Conservation (phyloP, 1,284 basidiomycete species). For the Irpex sp. region DNA sequence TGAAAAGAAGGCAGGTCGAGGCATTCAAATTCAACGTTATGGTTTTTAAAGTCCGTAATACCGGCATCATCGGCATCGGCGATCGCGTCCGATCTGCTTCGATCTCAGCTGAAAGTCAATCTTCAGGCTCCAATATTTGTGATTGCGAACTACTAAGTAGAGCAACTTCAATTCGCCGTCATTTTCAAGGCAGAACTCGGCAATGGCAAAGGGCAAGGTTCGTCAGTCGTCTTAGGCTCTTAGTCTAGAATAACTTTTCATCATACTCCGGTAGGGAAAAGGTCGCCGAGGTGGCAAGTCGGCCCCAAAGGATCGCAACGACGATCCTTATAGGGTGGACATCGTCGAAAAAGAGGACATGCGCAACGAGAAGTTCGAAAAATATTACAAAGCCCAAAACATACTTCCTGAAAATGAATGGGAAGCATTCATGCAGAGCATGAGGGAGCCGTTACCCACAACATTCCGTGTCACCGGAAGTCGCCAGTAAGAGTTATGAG, state of each 20-base stretch:
- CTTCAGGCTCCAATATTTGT: neutral
- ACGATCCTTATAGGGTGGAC: conserved; percentile 25
- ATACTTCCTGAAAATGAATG: conserved; percentile 77
- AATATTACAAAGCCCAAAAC: conserved; percentile 78
- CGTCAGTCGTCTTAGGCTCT: neutral
- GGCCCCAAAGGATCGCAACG: neutral
- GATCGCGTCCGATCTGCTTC: neutral
- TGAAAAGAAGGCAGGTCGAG: neutral
- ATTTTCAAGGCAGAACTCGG: neutral
- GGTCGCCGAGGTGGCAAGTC: conserved; percentile 6
- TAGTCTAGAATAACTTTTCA: neutral
- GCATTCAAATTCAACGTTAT: neutral
- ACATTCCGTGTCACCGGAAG: conserved; percentile 93
- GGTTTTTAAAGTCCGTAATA: neutral
- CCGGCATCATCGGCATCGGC: neutral
- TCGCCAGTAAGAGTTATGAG: conserved; percentile 58
- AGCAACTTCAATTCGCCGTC: neutral
- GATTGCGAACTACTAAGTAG: neutral
- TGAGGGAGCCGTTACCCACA: conserved; percentile 82
- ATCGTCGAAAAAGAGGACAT: conserved; percentile 56
- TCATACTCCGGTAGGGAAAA: conserved; percentile 3
- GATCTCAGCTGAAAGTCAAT: neutral
- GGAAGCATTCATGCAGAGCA: conserved; percentile 66
- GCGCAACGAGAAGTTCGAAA: conserved; percentile 70
- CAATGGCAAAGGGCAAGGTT: conserved; percentile 15